These are phyloP conservation scores for Thalassiosira mediterranea DNA, from an alignment of 352 stramenopile species.

Conservation along the genomic window DNA sequence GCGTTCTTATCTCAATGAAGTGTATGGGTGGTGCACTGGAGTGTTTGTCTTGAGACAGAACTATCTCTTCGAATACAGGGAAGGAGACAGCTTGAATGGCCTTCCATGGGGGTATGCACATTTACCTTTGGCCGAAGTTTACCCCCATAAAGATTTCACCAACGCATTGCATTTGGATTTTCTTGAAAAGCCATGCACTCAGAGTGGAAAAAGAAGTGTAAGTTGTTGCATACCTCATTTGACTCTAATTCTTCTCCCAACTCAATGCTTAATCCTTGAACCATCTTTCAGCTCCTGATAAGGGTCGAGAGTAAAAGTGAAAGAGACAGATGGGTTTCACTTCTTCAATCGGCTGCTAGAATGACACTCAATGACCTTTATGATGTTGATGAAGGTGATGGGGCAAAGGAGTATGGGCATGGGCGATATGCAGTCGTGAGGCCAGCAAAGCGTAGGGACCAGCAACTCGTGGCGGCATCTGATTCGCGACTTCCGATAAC, in stretches of 20 bases:
- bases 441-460: slow-evolving; percentile 50
- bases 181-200: slow-evolving; percentile 60
- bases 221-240: no score
- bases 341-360: slow-evolving; percentile 62
- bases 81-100: slow-evolving; percentile 43
- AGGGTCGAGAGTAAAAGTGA: slow-evolving; percentile 63
- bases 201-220: slow-evolving; percentile 57
- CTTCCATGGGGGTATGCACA: slow-evolving; percentile 72
- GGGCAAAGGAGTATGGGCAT: slow-evolving; percentile 52
- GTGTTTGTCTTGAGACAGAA: slow-evolving; percentile 74
- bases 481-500: slow-evolving; percentile 27
- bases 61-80: slow-evolving; percentile 79
- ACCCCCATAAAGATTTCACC: slow-evolving; percentile 61
- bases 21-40: slow-evolving; percentile 66
- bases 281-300: slow-evolving; percentile 76
- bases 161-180: slow-evolving; percentile 76
- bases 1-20: slow-evolving; percentile 54
- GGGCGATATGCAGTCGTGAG: slow-evolving; percentile 74
- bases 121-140: slow-evolving; percentile 60
- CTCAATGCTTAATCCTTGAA: no score
- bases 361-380: slow-evolving; percentile 73
- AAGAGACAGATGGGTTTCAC: slow-evolving; percentile 68
- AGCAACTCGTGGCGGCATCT: no score
- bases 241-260: no score
- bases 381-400: slow-evolving; percentile 61